Evolutionary conservation across 192 early-diverging fungal genomes (phyloP), one percentile per base, ranked within the genome.

Genomic region (Coemansia sp.): DNA sequence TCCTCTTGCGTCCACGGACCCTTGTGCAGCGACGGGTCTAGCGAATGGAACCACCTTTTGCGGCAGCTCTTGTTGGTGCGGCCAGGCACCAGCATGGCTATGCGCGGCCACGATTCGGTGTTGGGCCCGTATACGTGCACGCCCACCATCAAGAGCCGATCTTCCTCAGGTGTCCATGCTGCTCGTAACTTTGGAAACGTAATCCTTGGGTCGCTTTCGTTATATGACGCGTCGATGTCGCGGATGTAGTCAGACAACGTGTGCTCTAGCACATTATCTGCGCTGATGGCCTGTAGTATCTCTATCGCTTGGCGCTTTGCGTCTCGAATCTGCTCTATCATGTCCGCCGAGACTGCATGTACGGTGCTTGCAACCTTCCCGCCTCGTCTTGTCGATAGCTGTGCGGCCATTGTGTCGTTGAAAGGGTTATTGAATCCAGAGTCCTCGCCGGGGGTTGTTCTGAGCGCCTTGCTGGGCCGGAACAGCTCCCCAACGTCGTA

Each of bases 1-100:
- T 96, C 94, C 50, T 92, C 87, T 19, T 75, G 66, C 0, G 89
- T 90, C 94, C 94, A 96, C 10, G 89, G 81, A 17, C 91, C 91
- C 62, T 90, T 91, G 66, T 86, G 84, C 63, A 92, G 71, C 11
- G 83, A 81, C 22, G 91, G 91, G 63, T 91, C 89, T 2, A 92
- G 81, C 20, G 91, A 91, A 59, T 91, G 89, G 65, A 89, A 90
- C 91, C 91, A 92, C 4, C 91, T 81, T 61, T 92, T 90, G 61
- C 91, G 84, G 70, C 91, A 92, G 64, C 89, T 90, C 71, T 90
- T 90, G 82, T 91, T 92, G n/a, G 86, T 90, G 22, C 91, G 83
- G 0, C 89, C 89, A 0, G 89, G 89, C 5, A 92, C 89, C 63
- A 87, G 84, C 60, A 83, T 85, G 5, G 91, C 91, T 43, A 92